Percentiles rank a stretch among this genome's conserved stretches.
phyloP scores from a whole-genome alignment of 805 yeast species.

The Metschnikowia rubicola region DNA sequence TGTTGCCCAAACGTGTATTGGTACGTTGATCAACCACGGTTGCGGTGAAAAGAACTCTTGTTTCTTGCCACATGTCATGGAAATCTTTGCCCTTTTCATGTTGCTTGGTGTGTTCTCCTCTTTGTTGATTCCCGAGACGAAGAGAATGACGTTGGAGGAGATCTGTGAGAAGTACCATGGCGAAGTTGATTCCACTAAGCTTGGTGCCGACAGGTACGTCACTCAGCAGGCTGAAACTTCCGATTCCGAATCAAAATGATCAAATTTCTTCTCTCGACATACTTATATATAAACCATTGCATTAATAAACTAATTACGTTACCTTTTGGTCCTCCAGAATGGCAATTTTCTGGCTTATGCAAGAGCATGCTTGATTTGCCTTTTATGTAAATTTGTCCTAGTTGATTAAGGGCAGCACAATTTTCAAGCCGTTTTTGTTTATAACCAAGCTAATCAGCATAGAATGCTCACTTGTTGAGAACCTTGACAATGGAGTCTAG shows the following conservation, averaged over 20 bases:
- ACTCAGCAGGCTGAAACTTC: slow-evolving; percentile 30
- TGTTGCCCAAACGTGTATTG: slow-evolving; percentile 82
- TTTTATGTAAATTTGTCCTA: too few relatives aligned
- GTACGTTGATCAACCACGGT: slow-evolving; percentile 77
- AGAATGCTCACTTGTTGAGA: not conserved
- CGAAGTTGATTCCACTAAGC: slow-evolving; percentile 53
- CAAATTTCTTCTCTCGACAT: too few relatives aligned
- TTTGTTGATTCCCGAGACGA: slow-evolving; percentile 81
- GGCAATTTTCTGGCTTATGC: too few relatives aligned
- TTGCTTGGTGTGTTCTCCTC: slow-evolving; percentile 67
- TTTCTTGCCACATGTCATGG: slow-evolving; percentile 90
- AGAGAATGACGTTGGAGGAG: slow-evolving; percentile 86
- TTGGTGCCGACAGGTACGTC: slow-evolving; percentile 38
- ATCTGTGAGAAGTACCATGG: slow-evolving; percentile 78
- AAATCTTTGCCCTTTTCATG: slow-evolving; percentile 91
- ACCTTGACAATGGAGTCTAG: slow-evolving; percentile 39
- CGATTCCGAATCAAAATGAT: slow-evolving; percentile 32
- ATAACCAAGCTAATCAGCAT: too few relatives aligned
- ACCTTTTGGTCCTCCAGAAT: too few relatives aligned
- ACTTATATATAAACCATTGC: not conserved
- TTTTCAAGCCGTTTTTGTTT: too few relatives aligned
- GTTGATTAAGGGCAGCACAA: too few relatives aligned
- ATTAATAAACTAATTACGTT: not conserved
- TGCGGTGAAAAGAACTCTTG: slow-evolving; percentile 64
- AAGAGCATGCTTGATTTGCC: too few relatives aligned